phyloP scores from a whole-genome alignment of 2,329 filamentous ascomycete genomes.

The Cercospora sesami region DNA sequence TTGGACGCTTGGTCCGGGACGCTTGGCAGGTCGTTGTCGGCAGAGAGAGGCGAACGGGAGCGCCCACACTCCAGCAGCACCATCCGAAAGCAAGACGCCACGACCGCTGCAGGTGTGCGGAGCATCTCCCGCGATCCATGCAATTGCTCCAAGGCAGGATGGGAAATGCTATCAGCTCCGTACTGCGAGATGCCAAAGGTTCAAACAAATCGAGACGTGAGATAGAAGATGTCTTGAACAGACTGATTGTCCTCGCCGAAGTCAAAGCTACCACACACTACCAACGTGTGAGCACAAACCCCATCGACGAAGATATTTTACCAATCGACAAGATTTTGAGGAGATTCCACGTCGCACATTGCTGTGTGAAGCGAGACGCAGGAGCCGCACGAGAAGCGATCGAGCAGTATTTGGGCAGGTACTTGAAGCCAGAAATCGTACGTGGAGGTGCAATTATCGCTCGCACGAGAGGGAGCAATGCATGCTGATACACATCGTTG shows the following conservation, averaged over 20 bases:
- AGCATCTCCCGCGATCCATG: not conserved
- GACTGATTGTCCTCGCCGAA: constrained; percentile 8
- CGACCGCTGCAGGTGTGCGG: constrained; percentile 2
- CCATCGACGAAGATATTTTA: constrained; percentile 14
- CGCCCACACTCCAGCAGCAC: not conserved
- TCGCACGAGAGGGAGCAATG: not conserved
- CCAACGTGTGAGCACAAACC: constrained; percentile 2
- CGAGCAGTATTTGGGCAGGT: constrained; percentile 9
- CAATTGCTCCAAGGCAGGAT: not conserved
- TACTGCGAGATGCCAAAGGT: not conserved
- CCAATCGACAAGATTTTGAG: constrained; percentile 16
- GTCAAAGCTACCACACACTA: constrained; percentile 16
- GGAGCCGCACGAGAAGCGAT: constrained; percentile 6
- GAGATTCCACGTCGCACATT: constrained; percentile 17
- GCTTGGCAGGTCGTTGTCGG: not conserved
- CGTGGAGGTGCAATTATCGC: not conserved
- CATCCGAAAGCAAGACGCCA: not conserved
- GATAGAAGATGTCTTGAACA: constrained; percentile 17
- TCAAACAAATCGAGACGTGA: constrained; percentile 7
- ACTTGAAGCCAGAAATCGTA: constrained; percentile 14
- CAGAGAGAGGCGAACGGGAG: not conserved
- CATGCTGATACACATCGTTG: not conserved
- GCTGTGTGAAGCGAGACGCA: constrained; percentile 13
- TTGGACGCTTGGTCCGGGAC: not conserved
- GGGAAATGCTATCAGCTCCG: constrained; percentile 10